Base-by-base conservation (phyloP, 768 basidiomycete species). In the Rhizopogon vesiculosus region DNA sequence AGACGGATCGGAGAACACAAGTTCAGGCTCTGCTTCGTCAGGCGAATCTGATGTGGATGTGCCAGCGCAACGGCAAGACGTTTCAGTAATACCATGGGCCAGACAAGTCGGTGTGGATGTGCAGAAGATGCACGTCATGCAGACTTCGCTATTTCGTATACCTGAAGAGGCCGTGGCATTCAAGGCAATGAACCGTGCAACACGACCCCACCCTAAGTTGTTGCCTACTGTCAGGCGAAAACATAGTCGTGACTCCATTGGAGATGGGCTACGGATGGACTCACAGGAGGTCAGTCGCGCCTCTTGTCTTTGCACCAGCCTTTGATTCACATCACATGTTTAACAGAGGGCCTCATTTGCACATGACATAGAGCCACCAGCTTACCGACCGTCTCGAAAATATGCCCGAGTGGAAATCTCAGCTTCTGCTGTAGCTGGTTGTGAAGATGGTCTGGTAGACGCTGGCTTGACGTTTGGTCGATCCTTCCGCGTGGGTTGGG, bases 61-160 rank as follows among this genome's bases (percentile, higher is more conserved):
- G 33, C 49, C 44, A 28, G 67, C 40, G 18, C 48, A 49, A 51
- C 70, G 66, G 7, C 70, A 69, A 2, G 80, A 83, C 56, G 71
- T 80, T 6, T 76, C 78, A 6, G 74, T 84, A 43, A 81, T 84
- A 53, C 82, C 88, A 40, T 90, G 89, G 87, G 83, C 86, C 13
- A 79, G 85, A 45, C 82, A 82, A 50, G 68, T 86, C 28, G 87
- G 89, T 5, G 76, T 94, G n/a, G 91, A 95, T 67, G 79, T 86
- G 13, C 90, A 91, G 68, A 87, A 86, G 72, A 84, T 94, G 79
- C 89, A 93, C 64, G 90, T 95, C 53, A 96, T 96, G 93, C 93
- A 96, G 64, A 85, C 89, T 0, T 87, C 89, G 35, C 72, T 96
- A 51, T 96, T 96, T 66, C 80, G 86, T 44, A 76, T 83, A 67